These are phyloP conservation scores for Russula compacta DNA, from an alignment of 768 basidiomycete genomes.

Conservation along the genomic window DNA sequence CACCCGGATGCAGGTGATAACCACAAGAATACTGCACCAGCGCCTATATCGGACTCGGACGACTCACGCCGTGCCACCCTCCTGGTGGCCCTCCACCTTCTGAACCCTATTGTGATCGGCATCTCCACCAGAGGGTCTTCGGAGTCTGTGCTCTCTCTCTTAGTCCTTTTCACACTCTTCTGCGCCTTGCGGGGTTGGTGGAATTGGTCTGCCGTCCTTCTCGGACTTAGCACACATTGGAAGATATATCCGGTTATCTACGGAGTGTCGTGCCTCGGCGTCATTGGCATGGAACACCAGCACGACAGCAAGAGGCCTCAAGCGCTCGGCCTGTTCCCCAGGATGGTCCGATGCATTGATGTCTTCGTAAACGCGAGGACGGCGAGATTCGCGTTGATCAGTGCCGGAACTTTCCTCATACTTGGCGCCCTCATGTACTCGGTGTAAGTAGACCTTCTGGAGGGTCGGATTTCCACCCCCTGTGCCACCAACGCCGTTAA, in stretches of 20 bases:
- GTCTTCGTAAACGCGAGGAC: constrained; percentile 41
- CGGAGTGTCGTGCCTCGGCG: constrained; percentile 63
- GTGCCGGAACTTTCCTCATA: constrained; percentile 54
- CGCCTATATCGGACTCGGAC: constrained; percentile 1
- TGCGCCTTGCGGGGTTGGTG: constrained; percentile 49
- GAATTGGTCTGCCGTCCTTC: constrained; percentile 56
- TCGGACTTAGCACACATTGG: constrained; percentile 87
- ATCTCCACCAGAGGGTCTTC: constrained; percentile 97
- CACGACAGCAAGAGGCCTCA: neutral
- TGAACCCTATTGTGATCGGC: constrained; percentile 91
- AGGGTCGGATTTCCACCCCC: neutral
- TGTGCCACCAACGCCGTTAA: neutral
- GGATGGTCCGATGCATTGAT: constrained; percentile 19
- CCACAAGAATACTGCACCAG: neutral
- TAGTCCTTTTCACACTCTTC: constrained; percentile 66
- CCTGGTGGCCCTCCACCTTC: constrained; percentile 66
- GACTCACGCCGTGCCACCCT: constrained; percentile 34
- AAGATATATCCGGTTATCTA: constrained; percentile 97
- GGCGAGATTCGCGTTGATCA: constrained; percentile 58
- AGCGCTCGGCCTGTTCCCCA: neutral
- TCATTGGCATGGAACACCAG: constrained; percentile 29
- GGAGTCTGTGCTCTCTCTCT: constrained; percentile 73
- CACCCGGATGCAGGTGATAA: neutral
- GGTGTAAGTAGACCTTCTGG: constrained; percentile 42
- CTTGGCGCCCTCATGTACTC: constrained; percentile 61